Base-by-base conservation (phyloP, 1,284 basidiomycete species). In the Cryptococcus maquisensis region DNA sequence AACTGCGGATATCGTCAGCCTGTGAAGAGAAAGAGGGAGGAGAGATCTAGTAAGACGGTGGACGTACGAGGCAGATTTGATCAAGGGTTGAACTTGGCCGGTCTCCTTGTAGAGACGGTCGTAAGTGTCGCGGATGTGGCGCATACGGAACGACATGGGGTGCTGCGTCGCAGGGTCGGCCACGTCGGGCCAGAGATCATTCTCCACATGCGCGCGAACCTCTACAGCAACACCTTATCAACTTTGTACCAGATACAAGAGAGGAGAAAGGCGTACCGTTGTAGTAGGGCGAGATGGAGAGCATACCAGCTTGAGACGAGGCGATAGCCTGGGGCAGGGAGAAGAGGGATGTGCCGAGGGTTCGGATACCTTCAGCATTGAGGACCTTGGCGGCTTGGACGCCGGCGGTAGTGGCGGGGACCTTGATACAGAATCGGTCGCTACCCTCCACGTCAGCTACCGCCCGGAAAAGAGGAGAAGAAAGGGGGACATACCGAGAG, bases 351-450 rank as follows among this genome's bases (percentile, higher is more conserved):
- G 71, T 74, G n/a, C 69, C 73, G 28, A 74, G 60, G 2, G 69
- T 73, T 16, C 64, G 46, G 50, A 74, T 73, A 36, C 70, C 71
- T 32, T 62, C 60, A 20, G 62, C 63, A 41, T 67, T 59, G 45
- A 65, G 53, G 23, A 56, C 40, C 18, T 45, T 57, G 42, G 71
- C 67, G n/a, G 73, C 73, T 37, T 61, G 62, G 51, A 74, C 66
- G 36, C 68, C 72, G 7, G 71, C 63, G 8, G 67, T 66, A 7
- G 73, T 75, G 36, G 65, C 55, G 35, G 72, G 73, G 44, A 74
- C 66, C 60, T 75, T 74, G 65, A 74, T 69, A 57, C 67, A 69
- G 62, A 64, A 72, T 35, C 67, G 59, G 39, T 72, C 69, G 38
- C 62, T 66, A 28, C 21, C 16, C n/a, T 18, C 4, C n/a, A 18